A percentile compares a stretch with the other conserved stretches of the same genome.
Conservation (phyloP, 1,139 yeast species). For the Blastobotrys arbuscula region DNA sequence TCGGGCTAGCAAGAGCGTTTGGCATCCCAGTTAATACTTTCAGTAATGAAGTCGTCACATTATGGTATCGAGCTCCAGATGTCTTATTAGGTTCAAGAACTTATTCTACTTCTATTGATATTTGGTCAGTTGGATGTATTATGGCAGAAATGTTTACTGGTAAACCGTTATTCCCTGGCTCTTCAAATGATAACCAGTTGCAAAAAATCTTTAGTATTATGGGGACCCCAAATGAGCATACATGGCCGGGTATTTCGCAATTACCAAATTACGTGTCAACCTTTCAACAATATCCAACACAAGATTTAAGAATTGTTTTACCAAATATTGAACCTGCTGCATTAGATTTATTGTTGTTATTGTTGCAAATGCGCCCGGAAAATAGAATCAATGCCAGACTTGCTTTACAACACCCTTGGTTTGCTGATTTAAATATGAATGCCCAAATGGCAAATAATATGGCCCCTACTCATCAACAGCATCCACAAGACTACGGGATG, state of each 20-base stretch:
- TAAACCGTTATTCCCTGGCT: constrained; percentile 94
- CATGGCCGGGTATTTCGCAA: constrained; percentile 91
- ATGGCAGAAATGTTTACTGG: constrained; percentile 98
- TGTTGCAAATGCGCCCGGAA: constrained; percentile 91
- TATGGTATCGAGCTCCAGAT: constrained; percentile 99
- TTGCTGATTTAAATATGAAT: constrained; percentile 56
- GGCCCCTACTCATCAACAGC: constrained; percentile 2
- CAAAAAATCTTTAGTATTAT: constrained; percentile 80
- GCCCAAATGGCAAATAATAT: constrained; percentile 1
- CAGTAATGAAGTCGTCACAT: constrained; percentile 93
- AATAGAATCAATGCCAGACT: constrained; percentile 85
- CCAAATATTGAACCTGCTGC: constrained; percentile 78
- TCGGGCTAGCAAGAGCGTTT: constrained; percentile 95
- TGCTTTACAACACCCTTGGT: constrained; percentile 94
- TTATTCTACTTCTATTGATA: constrained; percentile 92
- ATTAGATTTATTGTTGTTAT: constrained; percentile 65
- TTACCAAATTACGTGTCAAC: constrained; percentile 80
- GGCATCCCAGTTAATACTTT: constrained; percentile 98
- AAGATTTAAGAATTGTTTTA: constrained; percentile 70
- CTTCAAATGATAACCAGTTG: constrained; percentile 92
- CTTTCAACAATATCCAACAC: constrained; percentile 75
- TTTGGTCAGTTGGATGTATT: constrained; percentile 99
- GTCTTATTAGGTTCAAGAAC: constrained; percentile 92
- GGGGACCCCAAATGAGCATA: constrained; percentile 95
- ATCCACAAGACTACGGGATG: constrained; percentile 2